Evolutionary conservation across 176 grass and related monocot species (phyloP), one percentile per base, ranked within the genome.

Genomic region (Aegilops umbellulata): DNA sequence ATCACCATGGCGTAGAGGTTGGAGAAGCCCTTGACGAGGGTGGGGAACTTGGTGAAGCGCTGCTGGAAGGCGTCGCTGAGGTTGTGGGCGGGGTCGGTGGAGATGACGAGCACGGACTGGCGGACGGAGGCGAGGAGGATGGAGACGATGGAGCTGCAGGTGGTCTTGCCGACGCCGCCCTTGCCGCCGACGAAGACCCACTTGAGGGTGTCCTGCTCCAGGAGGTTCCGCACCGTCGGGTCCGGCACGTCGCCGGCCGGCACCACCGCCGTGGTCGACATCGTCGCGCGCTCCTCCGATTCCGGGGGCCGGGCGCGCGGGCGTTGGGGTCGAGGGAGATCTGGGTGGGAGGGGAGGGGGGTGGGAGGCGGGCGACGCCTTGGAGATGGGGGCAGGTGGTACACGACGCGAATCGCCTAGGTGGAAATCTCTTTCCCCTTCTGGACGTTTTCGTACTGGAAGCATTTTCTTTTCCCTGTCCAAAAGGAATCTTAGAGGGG

Each of bases 111-210:
- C 35, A 99, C 97, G 53, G 97, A 99, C 61, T 87, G 90, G 80
- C 97, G 97, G 17, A 89, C 94, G 84, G 84, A 76, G 49, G 97
- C 86, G 53, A 99, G 97, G 74, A 97, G 89, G 75, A 99, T 90
- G 65, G 97, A 92, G 51, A 99, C 60, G 72, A 99, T 97, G 82
- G 97, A 99, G 80, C 97, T 99, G 86, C 94, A 97, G 19, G 97
- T 99, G 61, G 97, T 99, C 92, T 99, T 99, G 62, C 97, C 97
- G 34, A 99, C 97, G 34, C 97, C 97, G 78, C 97, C 97, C 85
- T 99, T 99, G 73, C 97, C 97, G 38, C 97, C 97, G 41, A 99
- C 97, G 92, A 99, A 99, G 61, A 99, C 92, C 97, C 97, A 99
- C 89, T 99, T 99, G 74, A 99, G 92, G 65, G 70, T 85, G 3